phyloP scores from a whole-genome alignment of 2,329 filamentous ascomycete species.

The Zymoseptoria brevis region DNA sequence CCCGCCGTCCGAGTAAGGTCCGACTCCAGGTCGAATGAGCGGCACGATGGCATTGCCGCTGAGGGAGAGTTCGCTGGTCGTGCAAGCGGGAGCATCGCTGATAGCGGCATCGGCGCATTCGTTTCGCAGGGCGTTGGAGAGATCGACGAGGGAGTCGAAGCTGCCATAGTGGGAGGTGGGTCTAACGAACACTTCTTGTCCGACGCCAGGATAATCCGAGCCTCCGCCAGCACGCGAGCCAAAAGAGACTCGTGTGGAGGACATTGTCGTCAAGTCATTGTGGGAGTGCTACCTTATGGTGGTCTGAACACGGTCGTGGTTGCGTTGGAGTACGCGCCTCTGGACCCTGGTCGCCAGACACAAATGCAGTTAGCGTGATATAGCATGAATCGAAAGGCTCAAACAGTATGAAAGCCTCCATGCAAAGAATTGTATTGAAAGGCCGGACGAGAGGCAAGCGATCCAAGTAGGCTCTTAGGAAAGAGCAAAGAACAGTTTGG shows the following conservation, averaged over 20 bases:
- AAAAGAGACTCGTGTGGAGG: constrained; percentile 18
- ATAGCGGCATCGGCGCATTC: constrained; percentile 12
- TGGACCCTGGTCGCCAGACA: not conserved
- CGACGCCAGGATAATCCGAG: constrained; percentile 15
- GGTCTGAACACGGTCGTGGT: not conserved
- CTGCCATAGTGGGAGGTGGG: constrained; percentile 8
- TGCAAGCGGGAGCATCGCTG: constrained; percentile 15
- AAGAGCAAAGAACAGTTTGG: not conserved
- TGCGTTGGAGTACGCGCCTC: not conserved
- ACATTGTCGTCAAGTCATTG: not conserved
- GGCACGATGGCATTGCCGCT: constrained; percentile 16
- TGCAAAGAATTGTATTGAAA: not conserved
- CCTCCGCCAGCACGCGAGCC: constrained; percentile 19
- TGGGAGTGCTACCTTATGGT: not conserved
- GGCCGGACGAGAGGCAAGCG: not conserved
- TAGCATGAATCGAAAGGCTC: not conserved
- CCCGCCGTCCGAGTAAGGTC: constrained; percentile 23
- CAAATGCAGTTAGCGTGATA: not conserved
- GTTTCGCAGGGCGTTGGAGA: constrained; percentile 14
- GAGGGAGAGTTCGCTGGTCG: constrained; percentile 20
- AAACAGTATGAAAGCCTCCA: not conserved
- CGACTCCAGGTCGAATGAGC: constrained; percentile 22
- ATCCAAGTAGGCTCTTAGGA: not conserved
- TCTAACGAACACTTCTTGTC: constrained; percentile 3
- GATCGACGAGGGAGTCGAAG: constrained; percentile 17